These are phyloP conservation scores for Candida berthetii DNA, from an alignment of 805 yeast species.

Conservation along the genomic window DNA sequence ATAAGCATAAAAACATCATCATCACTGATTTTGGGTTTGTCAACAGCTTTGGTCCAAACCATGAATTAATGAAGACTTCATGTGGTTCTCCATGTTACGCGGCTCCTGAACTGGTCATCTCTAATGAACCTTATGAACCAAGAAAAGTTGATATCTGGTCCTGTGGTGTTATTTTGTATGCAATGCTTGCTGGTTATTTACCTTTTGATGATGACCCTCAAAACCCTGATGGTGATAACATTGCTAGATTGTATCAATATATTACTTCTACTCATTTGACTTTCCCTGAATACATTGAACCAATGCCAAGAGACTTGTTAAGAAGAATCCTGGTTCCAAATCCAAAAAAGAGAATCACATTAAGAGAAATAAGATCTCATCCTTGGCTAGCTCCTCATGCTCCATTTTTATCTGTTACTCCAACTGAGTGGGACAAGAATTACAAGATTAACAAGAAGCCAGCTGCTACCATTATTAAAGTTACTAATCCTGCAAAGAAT, in stretches of 20 bases:
- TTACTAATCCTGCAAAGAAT: slow-evolving; percentile 15
- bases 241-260: slow-evolving; percentile 83
- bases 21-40: slow-evolving; percentile 85
- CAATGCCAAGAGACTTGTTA: slow-evolving; percentile 85
- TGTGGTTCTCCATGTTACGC: slow-evolving; percentile 99
- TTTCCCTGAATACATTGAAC: slow-evolving; percentile 89
- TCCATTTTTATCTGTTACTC: slow-evolving; percentile 75
- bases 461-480: slow-evolving; percentile 2
- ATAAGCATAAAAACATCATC: slow-evolving; percentile 54
- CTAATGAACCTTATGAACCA: slow-evolving; percentile 83
- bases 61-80: slow-evolving; percentile 85
- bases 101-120: slow-evolving; percentile 93
- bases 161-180: slow-evolving; percentile 89
- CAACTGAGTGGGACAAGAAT: slow-evolving; percentile 80
- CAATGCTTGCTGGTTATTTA: slow-evolving; percentile 94
- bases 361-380: slow-evolving; percentile 71
- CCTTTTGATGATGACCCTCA: slow-evolving; percentile 98
- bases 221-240: slow-evolving; percentile 94
- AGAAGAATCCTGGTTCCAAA: slow-evolving; percentile 81
- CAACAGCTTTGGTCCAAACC: slow-evolving; percentile 56
- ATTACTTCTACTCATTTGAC: slow-evolving; percentile 89
- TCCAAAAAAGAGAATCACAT: slow-evolving; percentile 67
- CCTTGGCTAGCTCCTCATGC: slow-evolving; percentile 87
- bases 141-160: slow-evolving; percentile 97
- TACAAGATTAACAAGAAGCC: slow-evolving; percentile 26